Percentiles rank a stretch among this genome's conserved stretches.
These are phyloP conservation scores for Phanerodontia chrysosporium DNA, from an alignment of 768 basidiomycete species.

Conservation along the genomic window DNA sequence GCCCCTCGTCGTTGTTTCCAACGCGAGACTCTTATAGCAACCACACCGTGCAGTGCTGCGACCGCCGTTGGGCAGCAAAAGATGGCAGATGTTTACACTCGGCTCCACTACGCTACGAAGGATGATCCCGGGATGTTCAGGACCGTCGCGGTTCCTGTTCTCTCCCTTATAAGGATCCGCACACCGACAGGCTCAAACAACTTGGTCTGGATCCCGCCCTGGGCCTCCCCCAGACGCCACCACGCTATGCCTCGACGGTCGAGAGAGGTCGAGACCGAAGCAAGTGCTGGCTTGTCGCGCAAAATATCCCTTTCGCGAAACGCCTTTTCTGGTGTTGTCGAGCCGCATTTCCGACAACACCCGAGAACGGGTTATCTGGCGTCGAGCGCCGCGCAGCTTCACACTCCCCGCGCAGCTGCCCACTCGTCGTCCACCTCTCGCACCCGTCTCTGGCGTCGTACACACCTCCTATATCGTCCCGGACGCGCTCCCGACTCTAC, in stretches of 20 bases:
- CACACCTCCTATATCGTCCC: not conserved
- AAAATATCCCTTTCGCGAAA: too few species aligned
- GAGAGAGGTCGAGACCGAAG: not conserved
- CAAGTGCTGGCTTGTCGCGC: too few species aligned
- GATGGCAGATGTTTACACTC: too few species aligned
- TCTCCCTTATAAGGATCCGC: not conserved
- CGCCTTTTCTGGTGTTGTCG: too few species aligned
- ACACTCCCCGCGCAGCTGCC: not conserved
- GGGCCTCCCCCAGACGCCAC: not conserved
- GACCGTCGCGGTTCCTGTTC: constrained; percentile 2
- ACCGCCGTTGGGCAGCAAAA: not conserved
- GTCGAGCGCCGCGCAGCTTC: not conserved
- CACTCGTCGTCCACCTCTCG: not conserved
- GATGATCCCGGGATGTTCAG: not conserved
- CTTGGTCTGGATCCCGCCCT: not conserved
- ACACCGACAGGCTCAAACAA: constrained; percentile 1
- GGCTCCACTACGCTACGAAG: not conserved
- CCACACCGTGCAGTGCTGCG: too few species aligned
- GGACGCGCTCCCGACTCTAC: not conserved
- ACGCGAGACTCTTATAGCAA: too few species aligned
- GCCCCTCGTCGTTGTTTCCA: not conserved
- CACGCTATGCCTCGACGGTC: not conserved
- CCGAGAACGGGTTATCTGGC: not conserved
- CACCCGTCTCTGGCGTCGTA: not conserved
- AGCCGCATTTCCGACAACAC: not conserved